Percentiles rank a stretch among this genome's conserved stretches.
These are phyloP conservation scores for Termitomyces sp. DNA, from an alignment of 768 basidiomycete genomes.

Conservation along the genomic window DNA sequence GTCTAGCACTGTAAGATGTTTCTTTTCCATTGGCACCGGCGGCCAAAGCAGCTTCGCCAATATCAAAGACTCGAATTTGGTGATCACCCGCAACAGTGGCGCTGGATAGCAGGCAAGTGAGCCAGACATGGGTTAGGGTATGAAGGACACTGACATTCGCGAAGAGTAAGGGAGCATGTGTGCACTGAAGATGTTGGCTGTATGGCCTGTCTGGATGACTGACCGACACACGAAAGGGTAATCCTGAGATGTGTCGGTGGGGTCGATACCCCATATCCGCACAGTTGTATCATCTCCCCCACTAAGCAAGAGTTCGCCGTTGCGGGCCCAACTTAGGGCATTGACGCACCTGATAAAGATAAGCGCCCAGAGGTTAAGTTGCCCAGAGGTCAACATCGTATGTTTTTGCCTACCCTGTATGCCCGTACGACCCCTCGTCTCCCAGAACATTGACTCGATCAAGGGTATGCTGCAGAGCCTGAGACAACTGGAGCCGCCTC, in stretches of 20 bases:
- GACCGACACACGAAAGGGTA: conserved; percentile 66
- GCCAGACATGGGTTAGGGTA: conserved; percentile 4
- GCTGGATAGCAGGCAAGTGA: conserved; percentile 28
- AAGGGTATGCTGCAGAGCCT: conserved; percentile 25
- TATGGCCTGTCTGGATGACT: conserved; percentile 78
- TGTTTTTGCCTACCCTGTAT: conserved; percentile 54
- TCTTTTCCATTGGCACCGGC: conserved; percentile 36
- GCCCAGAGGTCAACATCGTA: neutral
- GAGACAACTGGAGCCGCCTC: conserved; percentile 23
- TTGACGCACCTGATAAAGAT: conserved; percentile 61
- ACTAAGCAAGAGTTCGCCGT: conserved; percentile 62
- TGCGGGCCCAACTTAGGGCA: conserved; percentile 68
- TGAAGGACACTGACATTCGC: conserved; percentile 55
- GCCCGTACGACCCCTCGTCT: conserved; percentile 44
- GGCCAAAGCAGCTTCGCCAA: conserved; percentile 39
- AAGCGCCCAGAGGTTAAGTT: neutral
- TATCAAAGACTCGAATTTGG: conserved; percentile 77
- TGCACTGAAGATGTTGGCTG: conserved; percentile 80
- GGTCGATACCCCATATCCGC: conserved; percentile 74
- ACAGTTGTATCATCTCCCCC: conserved; percentile 77
- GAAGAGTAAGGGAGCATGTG: conserved; percentile 77
- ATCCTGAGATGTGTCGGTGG: conserved; percentile 35
- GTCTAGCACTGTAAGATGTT: conserved; percentile 38
- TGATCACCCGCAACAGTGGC: conserved; percentile 73
- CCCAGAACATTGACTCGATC: conserved; percentile 79